Evolutionary conservation across 2,329 filamentous ascomycete genomes (phyloP), one percentile per base, ranked within the genome.

Genomic region (Didymella exigua): DNA sequence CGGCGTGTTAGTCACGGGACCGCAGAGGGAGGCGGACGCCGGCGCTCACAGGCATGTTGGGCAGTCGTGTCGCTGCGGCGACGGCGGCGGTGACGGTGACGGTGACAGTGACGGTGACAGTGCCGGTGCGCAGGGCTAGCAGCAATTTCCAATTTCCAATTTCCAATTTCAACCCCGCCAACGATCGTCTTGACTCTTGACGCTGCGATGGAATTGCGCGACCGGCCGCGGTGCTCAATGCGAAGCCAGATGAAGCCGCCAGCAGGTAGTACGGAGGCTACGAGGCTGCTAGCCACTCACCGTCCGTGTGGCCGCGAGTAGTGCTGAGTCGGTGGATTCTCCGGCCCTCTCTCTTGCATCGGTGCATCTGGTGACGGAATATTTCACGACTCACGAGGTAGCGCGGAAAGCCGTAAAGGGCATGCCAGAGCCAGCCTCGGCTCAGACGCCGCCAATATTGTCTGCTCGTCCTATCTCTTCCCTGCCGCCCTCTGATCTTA

Each of bases 31-130:
- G 55, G 49, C 55, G 53, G 42, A 54, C 31, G 58, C 45, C 55
- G 54, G 49, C 29, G 42, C 68, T 59, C 55, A 71, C 68, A 38
- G 68, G 68, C 68, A 71, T 71, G 24, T 33, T 54, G 52, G 19
- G n/a, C 26, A 29, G 36, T 24, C 6, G 23, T 18, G 47, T 42
- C 16, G 21, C 23, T 47, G 45, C 45, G 33, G 29, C 37, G 37
- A 23, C 36, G 30, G 16, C 33, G 11, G n/a, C 31, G 18, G 31
- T 18, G n/a, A n/a, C n/a, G n/a, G n/a, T n/a, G n/a, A n/a, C n/a
- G n/a, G n/a, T n/a, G n/a, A n/a, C n/a, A n/a, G n/a, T n/a, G n/a
- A n/a, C n/a, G n/a, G n/a, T n/a, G n/a, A n/a, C n/a, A n/a, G n/a
- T n/a, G n/a, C n/a, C n/a, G n/a, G n/a, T n/a, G n/a, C n/a, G n/a